Evolutionary conservation across 352 stramenopile species (phyloP).

Genomic region (Phytophthora multivora): DNA sequence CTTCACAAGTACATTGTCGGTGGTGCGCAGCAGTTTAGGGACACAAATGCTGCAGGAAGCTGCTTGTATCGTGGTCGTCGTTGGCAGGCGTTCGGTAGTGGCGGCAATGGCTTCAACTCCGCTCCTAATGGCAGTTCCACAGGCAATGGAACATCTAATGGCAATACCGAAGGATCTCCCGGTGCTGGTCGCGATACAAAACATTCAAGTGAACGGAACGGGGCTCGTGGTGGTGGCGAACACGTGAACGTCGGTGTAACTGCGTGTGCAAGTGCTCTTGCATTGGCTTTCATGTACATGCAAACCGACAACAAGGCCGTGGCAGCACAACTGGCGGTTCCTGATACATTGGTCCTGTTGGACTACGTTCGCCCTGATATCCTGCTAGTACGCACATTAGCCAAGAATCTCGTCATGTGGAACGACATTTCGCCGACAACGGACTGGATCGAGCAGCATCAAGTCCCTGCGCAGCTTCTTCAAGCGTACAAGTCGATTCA

Average conservation of each 20-base stretch:
- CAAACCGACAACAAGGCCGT: constrained; percentile 91
- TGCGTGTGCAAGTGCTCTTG: constrained; percentile 91
- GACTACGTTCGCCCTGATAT: constrained; percentile 97
- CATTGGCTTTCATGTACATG: constrained; percentile 97
- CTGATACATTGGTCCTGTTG: constrained; percentile 95
- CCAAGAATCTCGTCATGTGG: constrained; percentile 96
- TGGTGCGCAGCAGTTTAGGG: constrained; percentile 56
- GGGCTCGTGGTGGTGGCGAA: constrained; percentile 52
- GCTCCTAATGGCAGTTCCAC: constrained; percentile 20
- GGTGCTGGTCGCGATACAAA: constrained; percentile 73
- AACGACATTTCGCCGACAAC: constrained; percentile 87
- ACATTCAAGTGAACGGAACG: constrained; percentile 32
- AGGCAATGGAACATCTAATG: constrained; percentile 24
- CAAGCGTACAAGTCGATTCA: constrained; percentile 52
- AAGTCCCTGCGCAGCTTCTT: constrained; percentile 63
- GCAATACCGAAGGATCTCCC: constrained; percentile 27
- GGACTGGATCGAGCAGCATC: constrained; percentile 89
- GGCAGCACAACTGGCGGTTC: constrained; percentile 87
- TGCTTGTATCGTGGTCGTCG: constrained; percentile 75
- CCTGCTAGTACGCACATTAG: constrained; percentile 93
- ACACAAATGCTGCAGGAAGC: constrained; percentile 50
- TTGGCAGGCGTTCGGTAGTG: constrained; percentile 61
- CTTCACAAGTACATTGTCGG: constrained; percentile 96
- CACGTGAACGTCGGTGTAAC: constrained; percentile 97
- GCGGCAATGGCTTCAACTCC: constrained; percentile 21